phyloP scores from a whole-genome alignment of 257 asterid genomes.

The Solanum pimpinellifolium region DNA sequence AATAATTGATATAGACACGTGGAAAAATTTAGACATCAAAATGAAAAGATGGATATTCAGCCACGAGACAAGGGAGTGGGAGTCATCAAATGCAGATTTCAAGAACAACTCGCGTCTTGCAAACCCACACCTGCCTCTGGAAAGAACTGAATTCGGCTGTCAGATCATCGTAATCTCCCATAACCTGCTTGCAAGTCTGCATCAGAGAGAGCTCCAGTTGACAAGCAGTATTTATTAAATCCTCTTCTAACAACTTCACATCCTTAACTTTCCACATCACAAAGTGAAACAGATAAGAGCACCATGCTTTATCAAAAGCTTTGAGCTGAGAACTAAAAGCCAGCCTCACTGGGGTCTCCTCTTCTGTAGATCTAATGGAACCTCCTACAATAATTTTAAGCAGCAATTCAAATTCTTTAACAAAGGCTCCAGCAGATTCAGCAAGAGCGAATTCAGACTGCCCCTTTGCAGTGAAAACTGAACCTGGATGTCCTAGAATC shows the following conservation, averaged over 20 bases:
- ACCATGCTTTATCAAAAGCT: slow-evolving; percentile 17
- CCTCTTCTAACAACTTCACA: slow-evolving; percentile 3
- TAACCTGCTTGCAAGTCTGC: slow-evolving; percentile 3
- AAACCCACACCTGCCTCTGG: slow-evolving; percentile 7
- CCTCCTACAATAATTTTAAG: slow-evolving; percentile 5
- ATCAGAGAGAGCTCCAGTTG: slow-evolving; percentile 8
- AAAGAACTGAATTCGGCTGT: slow-evolving; percentile 1
- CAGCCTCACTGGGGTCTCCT: neutral
- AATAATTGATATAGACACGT: neutral
- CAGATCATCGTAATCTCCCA: slow-evolving; percentile 1
- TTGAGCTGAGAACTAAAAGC: slow-evolving; percentile 9
- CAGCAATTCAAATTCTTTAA: slow-evolving; percentile 13
- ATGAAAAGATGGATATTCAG: neutral
- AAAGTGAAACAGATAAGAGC: slow-evolving; percentile 13
- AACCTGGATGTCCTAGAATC: slow-evolving; percentile 14
- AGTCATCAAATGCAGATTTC: neutral
- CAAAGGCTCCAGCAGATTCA: slow-evolving; percentile 5
- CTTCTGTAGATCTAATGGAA: neutral
- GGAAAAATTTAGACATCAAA: neutral
- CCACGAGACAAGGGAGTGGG: neutral
- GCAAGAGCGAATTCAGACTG: slow-evolving; percentile 1
- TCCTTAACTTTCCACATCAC: slow-evolving; percentile 15
- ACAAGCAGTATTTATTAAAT: slow-evolving; percentile 9
- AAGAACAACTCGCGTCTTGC: neutral
- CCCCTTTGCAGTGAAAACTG: slow-evolving; percentile 5